Percentiles rank a stretch among this genome's conserved stretches.
phyloP scores from a whole-genome alignment of 2,329 filamentous ascomycete genomes.

The Fonsecaea erecta region DNA sequence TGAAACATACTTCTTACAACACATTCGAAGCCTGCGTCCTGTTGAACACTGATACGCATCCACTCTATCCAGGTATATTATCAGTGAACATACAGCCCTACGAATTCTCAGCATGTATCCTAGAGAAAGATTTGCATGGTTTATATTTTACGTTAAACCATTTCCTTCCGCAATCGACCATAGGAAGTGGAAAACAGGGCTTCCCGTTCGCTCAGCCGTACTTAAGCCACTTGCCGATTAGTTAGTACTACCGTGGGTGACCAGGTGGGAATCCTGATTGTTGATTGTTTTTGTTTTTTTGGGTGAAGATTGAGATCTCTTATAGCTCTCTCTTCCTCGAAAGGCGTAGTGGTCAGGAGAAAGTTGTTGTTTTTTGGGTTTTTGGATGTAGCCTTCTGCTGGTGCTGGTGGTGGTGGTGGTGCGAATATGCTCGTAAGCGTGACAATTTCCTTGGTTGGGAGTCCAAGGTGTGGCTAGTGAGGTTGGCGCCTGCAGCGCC shows the following conservation, averaged over 20 bases:
- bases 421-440: neutral
- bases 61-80: too few species aligned
- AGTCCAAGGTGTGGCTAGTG: neutral
- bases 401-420: neutral
- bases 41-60: too few species aligned
- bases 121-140: neutral
- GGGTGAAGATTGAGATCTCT: neutral
- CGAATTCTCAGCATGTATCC: too few species aligned
- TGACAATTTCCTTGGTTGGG: neutral
- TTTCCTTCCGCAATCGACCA: conserved; percentile 9
- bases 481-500: neutral
- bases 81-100: too few species aligned
- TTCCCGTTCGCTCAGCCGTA: conserved; percentile 3
- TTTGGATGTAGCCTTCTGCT: neutral
- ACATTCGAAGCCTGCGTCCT: too few species aligned
- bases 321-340: neutral
- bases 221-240: conserved; percentile 1
- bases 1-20: too few species aligned
- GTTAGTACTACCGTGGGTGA: conserved; percentile 7
- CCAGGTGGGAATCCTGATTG: conserved; percentile 4
- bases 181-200: conserved; percentile 3
- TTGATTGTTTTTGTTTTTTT: conserved; percentile 1
- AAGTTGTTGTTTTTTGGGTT: neutral
- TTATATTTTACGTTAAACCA: neutral
- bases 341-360: too few species aligned